A percentile compares a stretch with the other conserved stretches of the same genome.
Conservation (phyloP, 2,329 filamentous ascomycete genomes). For the Fusarium musae region DNA sequence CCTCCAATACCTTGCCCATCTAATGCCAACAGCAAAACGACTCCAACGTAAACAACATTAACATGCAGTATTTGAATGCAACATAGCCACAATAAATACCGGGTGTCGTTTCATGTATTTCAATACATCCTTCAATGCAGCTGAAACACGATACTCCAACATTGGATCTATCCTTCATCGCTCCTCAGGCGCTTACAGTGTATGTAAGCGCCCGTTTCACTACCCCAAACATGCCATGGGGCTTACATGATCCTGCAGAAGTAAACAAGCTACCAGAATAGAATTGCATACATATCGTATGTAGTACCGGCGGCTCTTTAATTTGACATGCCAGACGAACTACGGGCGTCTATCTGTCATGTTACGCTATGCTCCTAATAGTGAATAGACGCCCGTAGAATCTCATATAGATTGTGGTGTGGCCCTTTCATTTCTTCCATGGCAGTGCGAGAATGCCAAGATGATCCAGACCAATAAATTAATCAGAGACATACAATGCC, state of each 20-base stretch:
- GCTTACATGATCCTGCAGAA: background rate
- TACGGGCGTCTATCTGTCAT: conserved; percentile 10
- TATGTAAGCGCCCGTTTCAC: conserved; percentile 33
- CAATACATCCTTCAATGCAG: background rate
- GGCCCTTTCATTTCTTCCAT: background rate
- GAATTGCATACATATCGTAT: background rate
- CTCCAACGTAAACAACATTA: background rate
- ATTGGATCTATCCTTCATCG: background rate
- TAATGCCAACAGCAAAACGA: background rate
- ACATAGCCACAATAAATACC: background rate
- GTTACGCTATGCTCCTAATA: background rate
- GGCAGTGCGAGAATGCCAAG: conserved; percentile 24
- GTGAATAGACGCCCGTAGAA: conserved; percentile 8
- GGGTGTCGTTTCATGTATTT: conserved; percentile 1
- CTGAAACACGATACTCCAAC: conserved; percentile 13
- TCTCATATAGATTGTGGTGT: background rate
- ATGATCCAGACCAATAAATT: background rate
- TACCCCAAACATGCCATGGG: conserved; percentile 2
- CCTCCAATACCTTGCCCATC: conserved; percentile 16
- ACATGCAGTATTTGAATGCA: background rate
- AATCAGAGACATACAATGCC: conserved; percentile 17
- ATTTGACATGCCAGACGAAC: background rate
- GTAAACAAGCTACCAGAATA: conserved; percentile 13
- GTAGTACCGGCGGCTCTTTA: conserved; percentile 16
- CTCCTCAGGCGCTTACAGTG: conserved; percentile 22